Evolutionary conservation across 202 grass and related monocot species (phyloP).

Genomic region (Elaeis oleifera): DNA sequence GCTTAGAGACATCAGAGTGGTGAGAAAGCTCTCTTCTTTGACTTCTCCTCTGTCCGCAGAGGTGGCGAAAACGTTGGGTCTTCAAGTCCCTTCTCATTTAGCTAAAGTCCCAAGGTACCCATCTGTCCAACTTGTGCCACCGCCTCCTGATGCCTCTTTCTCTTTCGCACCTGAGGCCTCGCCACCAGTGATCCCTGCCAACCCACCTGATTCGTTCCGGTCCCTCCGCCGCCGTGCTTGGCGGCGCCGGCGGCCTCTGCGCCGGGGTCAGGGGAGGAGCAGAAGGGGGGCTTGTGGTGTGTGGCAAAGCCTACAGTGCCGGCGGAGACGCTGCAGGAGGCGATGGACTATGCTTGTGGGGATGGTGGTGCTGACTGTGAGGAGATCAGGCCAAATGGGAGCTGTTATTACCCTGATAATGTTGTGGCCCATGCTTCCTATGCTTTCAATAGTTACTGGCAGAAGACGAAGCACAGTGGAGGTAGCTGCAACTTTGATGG

Average conservation of each 20-base stretch:
- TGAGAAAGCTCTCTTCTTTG: slow-evolving; percentile 9
- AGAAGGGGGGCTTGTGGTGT: slow-evolving; percentile 33
- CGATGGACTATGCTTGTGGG: slow-evolving; percentile 57
- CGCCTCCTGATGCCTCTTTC: slow-evolving; percentile 14
- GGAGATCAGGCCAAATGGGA: slow-evolving; percentile 36
- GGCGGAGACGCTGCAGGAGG: slow-evolving; percentile 44
- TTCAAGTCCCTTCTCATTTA: slow-evolving; percentile 11
- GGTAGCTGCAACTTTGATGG: slow-evolving; percentile 52
- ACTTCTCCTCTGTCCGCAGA: background rate
- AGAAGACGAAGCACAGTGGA: slow-evolving; percentile 37
- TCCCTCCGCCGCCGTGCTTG: slow-evolving; percentile 14
- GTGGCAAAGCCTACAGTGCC: slow-evolving; percentile 46
- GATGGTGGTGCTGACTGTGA: slow-evolving; percentile 39
- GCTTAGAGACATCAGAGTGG: background rate
- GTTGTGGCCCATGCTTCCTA: slow-evolving; percentile 40
- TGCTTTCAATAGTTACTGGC: slow-evolving; percentile 63
- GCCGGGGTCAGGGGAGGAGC: slow-evolving; percentile 9
- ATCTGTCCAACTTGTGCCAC: background rate
- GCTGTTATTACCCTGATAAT: slow-evolving; percentile 48
- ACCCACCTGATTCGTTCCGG: slow-evolving; percentile 9
- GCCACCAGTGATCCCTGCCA: slow-evolving; percentile 11
- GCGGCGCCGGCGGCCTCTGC: slow-evolving; percentile 10
- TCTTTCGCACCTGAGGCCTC: slow-evolving; percentile 22
- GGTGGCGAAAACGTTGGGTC: background rate
- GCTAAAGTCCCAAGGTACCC: slow-evolving; percentile 21